Conservation (phyloP, 2,329 filamentous ascomycete genomes). For the Chrysoporthe austroafricana region DNA sequence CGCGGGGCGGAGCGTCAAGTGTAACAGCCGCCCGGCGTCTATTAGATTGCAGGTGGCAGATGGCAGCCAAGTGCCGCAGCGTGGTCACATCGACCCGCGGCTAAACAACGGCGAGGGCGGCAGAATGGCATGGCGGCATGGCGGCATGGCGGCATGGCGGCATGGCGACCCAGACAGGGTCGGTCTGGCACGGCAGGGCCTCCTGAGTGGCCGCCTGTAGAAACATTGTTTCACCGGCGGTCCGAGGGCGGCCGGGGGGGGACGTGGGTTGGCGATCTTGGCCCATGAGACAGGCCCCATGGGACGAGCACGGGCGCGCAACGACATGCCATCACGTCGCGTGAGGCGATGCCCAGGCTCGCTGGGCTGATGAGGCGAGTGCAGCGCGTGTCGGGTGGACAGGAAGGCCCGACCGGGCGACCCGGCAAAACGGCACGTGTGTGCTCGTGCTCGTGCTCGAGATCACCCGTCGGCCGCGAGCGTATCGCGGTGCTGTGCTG, state of each 20-base stretch:
- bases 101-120: constrained; percentile 17
- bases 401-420: neutral
- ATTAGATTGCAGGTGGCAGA: constrained; percentile 8
- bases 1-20: constrained; percentile 17
- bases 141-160: neutral
- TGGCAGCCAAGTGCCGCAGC: neutral
- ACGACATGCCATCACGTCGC: neutral
- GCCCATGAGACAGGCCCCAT: neutral
- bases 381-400: constrained; percentile 10
- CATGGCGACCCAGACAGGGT: constrained; percentile 5
- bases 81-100: constrained; percentile 16
- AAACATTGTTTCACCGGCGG: constrained; percentile 26
- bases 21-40: constrained; percentile 19
- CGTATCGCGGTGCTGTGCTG: constrained; percentile 21
- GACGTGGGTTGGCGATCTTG: neutral
- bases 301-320: neutral
- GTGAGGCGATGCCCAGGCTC: neutral
- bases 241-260: constrained; percentile 3
- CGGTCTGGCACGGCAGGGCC: neutral
- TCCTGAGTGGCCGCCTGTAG: constrained; percentile 17
- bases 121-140: neutral
- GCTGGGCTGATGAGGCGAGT: neutral
- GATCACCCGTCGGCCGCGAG: constrained; percentile 3
- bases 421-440: neutral
- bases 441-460: no score